Base-by-base conservation (phyloP, 2,329 filamentous ascomycete species). In the Cladophialophora carrionii region DNA sequence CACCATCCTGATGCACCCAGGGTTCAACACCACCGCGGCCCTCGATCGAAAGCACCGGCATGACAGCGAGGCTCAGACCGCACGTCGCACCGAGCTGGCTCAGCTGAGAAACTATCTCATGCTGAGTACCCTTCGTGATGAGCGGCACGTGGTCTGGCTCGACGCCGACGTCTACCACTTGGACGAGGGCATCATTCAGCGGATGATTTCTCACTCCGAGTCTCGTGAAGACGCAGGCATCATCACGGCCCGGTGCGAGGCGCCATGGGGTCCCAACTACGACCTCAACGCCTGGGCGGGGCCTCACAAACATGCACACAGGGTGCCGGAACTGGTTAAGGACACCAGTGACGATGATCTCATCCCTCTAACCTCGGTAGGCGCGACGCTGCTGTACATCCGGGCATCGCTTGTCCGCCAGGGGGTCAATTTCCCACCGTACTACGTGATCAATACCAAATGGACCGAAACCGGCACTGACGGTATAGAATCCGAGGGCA, bases 241-340 rank as follows among this genome's bases (percentile, higher is more conserved):
- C 48, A 51, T 51, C 48, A 51, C 48, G 4, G 48, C 48, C 22
- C 20, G 48, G 14, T 51, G 48, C 22, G 22, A 51, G 48, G 48
- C 48, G 8, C 48, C 48, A 17, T 51, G 48, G 48, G 48, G 48
- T 9, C 48, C 48, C 20, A 51, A 51, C 9, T 51, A 51, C 24
- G 48, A 51, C 20, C 48, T 51, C 48, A 51, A 51, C 48, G 48
- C 48, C 48, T 51, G 48, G 48, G 22, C 48, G 22, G 48, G 48
- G 12, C 14, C 48, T 3, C 10, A 51, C 5, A 51, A 51, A 29
- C 48, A 51, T 51, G 48, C 20, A 20, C 20, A 29, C 22, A 29
- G 4, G n/a, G 48, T 51, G n/a, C 4, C 48, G 12, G 48, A 51
- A 22, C 20, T 51, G 3, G 48, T 51, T 9, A 51, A 20, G 17